phyloP scores from a whole-genome alignment of 768 basidiomycete genomes.

The Pisolithus tinctorius region DNA sequence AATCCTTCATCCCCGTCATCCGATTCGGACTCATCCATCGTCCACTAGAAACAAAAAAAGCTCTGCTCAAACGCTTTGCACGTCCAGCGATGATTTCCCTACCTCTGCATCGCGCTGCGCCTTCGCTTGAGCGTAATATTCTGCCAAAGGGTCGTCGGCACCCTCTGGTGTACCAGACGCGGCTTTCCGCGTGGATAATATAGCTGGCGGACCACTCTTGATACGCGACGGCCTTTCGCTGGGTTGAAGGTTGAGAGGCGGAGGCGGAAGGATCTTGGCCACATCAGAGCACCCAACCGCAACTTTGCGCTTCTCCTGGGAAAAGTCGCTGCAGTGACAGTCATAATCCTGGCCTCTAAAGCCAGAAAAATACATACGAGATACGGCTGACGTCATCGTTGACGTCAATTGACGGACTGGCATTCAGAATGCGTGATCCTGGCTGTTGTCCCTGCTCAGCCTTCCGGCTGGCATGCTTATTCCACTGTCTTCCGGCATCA shows the following conservation, averaged over 20 bases:
- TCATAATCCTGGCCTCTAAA: slow-evolving; percentile 6
- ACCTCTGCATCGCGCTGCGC: slow-evolving; percentile 42
- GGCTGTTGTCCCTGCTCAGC: slow-evolving; percentile 1
- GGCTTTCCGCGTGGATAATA: slow-evolving; percentile 1
- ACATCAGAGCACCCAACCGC: neutral
- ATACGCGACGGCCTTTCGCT: slow-evolving; percentile 1
- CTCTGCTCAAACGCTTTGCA: neutral
- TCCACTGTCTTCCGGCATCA: slow-evolving; percentile 32
- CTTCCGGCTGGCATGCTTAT: slow-evolving; percentile 2
- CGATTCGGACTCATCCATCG: slow-evolving; percentile 29
- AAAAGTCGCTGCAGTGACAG: slow-evolving; percentile 28
- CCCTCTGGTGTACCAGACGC: slow-evolving; percentile 18
- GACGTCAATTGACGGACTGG: slow-evolving; percentile 5
- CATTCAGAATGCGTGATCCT: neutral
- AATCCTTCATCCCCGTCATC: slow-evolving; percentile 26
- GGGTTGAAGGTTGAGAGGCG: slow-evolving; percentile 14
- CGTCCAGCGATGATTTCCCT: slow-evolving; percentile 6
- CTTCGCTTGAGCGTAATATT: slow-evolving; percentile 56
- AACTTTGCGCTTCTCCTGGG: slow-evolving; percentile 21
- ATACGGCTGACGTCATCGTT: slow-evolving; percentile 37
- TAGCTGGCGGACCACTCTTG: neutral
- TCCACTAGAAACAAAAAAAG: slow-evolving; percentile 15
- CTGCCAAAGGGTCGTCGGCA: slow-evolving; percentile 49
- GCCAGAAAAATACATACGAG: slow-evolving; percentile 32
- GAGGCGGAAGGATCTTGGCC: slow-evolving; percentile 19